Percentiles rank a stretch among this genome's conserved stretches.
phyloP scores from a whole-genome alignment of 805 yeast species.

The Saccharomycopsis babjevae region DNA sequence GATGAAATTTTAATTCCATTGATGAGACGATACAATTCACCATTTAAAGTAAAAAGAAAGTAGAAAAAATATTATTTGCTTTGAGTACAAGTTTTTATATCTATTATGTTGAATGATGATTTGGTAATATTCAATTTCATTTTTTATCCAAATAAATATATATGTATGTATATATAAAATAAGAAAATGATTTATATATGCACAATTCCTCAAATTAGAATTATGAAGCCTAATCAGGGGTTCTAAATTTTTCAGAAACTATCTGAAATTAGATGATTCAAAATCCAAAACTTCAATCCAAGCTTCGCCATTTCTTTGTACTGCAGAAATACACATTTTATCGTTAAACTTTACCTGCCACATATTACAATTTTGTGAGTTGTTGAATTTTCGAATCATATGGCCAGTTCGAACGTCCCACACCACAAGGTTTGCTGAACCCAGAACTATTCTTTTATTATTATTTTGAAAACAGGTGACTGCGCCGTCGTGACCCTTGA shows the following conservation, averaged over 20 bases:
- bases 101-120: background rate
- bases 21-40: conserved; percentile 64
- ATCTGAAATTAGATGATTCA: conserved; percentile 22
- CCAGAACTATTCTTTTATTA: conserved; percentile 74
- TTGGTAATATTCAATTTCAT: background rate
- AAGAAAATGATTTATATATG: too few species aligned
- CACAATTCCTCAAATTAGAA: too few species aligned
- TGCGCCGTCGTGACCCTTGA: conserved; percentile 72
- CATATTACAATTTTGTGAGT: conserved; percentile 65
- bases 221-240: background rate
- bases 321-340: conserved; percentile 83
- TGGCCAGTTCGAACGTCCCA: conserved; percentile 79
- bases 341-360: conserved; percentile 93
- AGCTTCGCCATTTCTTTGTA: conserved; percentile 62
- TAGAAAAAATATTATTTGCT: background rate
- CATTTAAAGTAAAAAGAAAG: conserved; percentile 29
- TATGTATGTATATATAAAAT: too few species aligned
- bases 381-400: conserved; percentile 60
- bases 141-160: too few species aligned
- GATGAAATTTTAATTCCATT: conserved; percentile 83
- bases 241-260: background rate
- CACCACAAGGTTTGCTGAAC: conserved; percentile 79
- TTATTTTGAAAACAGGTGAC: conserved; percentile 92
- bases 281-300: conserved; percentile 81
- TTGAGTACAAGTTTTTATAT: background rate